Conservation (phyloP, 2,329 filamentous ascomycete species). For the Colletotrichum salicis region DNA sequence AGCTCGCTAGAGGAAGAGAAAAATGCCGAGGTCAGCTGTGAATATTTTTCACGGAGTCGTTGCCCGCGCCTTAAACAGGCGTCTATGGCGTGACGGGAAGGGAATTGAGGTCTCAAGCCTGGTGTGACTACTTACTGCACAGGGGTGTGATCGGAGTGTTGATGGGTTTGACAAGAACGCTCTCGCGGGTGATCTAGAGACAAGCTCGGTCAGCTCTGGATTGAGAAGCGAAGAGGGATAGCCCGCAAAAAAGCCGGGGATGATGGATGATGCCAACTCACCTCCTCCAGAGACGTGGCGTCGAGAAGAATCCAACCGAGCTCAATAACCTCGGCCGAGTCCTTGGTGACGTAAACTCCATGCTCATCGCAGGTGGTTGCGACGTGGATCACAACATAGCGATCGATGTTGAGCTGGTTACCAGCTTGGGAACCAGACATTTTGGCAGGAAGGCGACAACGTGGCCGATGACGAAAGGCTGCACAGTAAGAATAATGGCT, state of each 20-base stretch:
- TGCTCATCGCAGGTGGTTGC: slow-evolving; percentile 99
- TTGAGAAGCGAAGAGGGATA: slow-evolving; percentile 27
- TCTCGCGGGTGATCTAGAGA: slow-evolving; percentile 88
- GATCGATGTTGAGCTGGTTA: slow-evolving; percentile 81
- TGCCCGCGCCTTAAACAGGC: slow-evolving; percentile 23
- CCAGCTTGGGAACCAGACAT: slow-evolving; percentile 59
- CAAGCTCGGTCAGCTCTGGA: slow-evolving; percentile 34
- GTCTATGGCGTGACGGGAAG: slow-evolving; percentile 28
- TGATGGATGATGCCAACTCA: slow-evolving; percentile 56
- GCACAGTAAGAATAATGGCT: slow-evolving; percentile 28
- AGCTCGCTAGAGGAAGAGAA: slow-evolving; percentile 72
- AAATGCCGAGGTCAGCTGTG: slow-evolving; percentile 36
- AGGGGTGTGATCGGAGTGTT: slow-evolving; percentile 98
- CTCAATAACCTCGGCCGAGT: slow-evolving; percentile 99
- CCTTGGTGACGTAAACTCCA: slow-evolving; percentile 98
- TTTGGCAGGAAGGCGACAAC: slow-evolving; percentile 39
- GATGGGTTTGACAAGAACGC: slow-evolving; percentile 95
- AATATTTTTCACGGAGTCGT: slow-evolving; percentile 41
- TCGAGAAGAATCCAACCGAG: slow-evolving; percentile 97
- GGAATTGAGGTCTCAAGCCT: slow-evolving; percentile 27
- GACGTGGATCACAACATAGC: slow-evolving; percentile 98
- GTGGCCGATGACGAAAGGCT: slow-evolving; percentile 34
- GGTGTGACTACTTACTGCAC: slow-evolving; percentile 81
- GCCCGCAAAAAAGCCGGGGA: neutral
- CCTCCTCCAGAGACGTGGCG: slow-evolving; percentile 91